phyloP scores from a whole-genome alignment of 1,284 basidiomycete species.

The Coniferiporia sulphurascens region DNA sequence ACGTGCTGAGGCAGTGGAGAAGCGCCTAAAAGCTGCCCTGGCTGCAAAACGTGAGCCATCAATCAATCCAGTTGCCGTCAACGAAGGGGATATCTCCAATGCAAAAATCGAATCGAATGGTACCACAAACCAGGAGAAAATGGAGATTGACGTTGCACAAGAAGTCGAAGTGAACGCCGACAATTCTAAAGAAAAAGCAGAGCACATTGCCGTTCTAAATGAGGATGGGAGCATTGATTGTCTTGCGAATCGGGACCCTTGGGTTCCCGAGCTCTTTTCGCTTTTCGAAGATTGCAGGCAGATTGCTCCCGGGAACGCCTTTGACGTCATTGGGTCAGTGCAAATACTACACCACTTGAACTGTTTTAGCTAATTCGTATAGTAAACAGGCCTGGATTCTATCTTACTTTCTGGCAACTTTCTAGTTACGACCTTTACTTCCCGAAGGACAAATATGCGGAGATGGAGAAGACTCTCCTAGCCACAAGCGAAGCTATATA shows the following conservation, averaged over 20 bases:
- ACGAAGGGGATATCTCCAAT: constrained; percentile 50
- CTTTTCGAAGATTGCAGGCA: constrained; percentile 68
- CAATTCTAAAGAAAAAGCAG: constrained; percentile 35
- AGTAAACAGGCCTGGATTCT: constrained; percentile 72
- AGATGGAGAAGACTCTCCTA: constrained; percentile 56
- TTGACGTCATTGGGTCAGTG: constrained; percentile 67
- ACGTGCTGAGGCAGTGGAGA: constrained; percentile 59
- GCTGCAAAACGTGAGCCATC: constrained; percentile 67
- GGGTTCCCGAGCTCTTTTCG: constrained; percentile 66
- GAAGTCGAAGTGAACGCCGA: constrained; percentile 2
- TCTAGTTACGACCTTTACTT: constrained; percentile 83
- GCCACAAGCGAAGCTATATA: constrained; percentile 61
- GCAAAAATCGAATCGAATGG: constrained; percentile 34
- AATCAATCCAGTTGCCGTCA: constrained; percentile 48
- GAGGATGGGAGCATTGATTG: constrained; percentile 14
- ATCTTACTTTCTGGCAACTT: constrained; percentile 92
- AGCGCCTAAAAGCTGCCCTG: constrained; percentile 68
- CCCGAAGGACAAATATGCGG: constrained; percentile 64
- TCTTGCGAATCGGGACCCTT: constrained; percentile 42
- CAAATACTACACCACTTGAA: not conserved
- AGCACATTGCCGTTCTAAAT: constrained; percentile 25
- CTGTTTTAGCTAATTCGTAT: constrained; percentile 3
- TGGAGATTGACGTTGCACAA: constrained; percentile 40
- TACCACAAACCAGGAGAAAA: constrained; percentile 39
- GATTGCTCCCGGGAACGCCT: constrained; percentile 60